phyloP scores from a whole-genome alignment of 768 basidiomycete genomes.

The Mycena polygramma region DNA sequence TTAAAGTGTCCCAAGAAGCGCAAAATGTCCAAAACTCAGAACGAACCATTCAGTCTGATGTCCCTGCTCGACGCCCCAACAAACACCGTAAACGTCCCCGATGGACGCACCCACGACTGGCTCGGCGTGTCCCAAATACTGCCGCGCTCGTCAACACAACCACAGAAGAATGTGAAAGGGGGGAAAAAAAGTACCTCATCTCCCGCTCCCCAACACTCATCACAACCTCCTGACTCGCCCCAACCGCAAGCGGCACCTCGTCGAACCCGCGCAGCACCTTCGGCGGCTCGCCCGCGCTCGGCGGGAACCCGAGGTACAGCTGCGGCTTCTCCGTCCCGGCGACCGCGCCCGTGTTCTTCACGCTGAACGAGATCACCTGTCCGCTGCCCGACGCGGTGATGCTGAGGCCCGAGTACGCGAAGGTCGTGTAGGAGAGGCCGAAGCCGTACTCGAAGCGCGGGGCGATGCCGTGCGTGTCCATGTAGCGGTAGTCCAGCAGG shows the following conservation, averaged over 20 bases:
- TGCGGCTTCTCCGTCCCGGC: slow-evolving; percentile 68
- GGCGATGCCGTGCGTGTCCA: slow-evolving; percentile 63
- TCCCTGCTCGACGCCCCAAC: slow-evolving; percentile 68
- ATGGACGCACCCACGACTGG: slow-evolving; percentile 64
- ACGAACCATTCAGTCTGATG: slow-evolving; percentile 56
- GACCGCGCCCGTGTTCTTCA: slow-evolving; percentile 63
- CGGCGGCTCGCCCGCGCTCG: slow-evolving; percentile 61
- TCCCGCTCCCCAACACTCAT: slow-evolving; percentile 57
- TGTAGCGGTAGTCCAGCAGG: slow-evolving; percentile 76
- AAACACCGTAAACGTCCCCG: slow-evolving; percentile 64
- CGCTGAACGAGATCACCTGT: slow-evolving; percentile 55
- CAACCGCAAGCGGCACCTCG: slow-evolving; percentile 54
- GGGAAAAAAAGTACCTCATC: slow-evolving; percentile 54
- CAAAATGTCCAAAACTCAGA: slow-evolving; percentile 29
- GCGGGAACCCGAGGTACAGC: slow-evolving; percentile 65
- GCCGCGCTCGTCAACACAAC: not conserved
- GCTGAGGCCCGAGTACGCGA: slow-evolving; percentile 68
- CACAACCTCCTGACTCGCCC: slow-evolving; percentile 52
- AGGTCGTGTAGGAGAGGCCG: slow-evolving; percentile 82
- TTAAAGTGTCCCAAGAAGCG: not conserved
- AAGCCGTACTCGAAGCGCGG: slow-evolving; percentile 79
- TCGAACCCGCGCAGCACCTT: slow-evolving; percentile 68
- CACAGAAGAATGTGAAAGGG: not conserved
- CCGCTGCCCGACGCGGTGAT: slow-evolving; percentile 51
- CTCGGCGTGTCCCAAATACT: slow-evolving; percentile 67